Base-by-base conservation (phyloP, 2,329 filamentous ascomycete genomes). In the Penicillium glabrum region DNA sequence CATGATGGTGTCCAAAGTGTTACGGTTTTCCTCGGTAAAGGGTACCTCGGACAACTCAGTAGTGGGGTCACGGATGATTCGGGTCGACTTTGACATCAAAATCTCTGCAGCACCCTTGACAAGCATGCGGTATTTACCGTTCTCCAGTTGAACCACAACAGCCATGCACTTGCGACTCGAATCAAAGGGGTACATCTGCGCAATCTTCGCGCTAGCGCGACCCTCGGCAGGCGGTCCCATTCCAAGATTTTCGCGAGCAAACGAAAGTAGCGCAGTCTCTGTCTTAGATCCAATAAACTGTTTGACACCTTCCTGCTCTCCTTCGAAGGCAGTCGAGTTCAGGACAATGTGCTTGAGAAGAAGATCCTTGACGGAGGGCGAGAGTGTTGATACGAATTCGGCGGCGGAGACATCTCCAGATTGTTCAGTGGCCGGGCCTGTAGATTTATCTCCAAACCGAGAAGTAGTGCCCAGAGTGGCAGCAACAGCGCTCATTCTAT, bases 211-310 rank as follows among this genome's bases (percentile, higher is more conserved):
- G 62, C 88, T 89, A 14, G 84, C 80, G 19, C 88, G 81, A 64
- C 87, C 86, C 59, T 86, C 80, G 46, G 77, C 77, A 16, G 90
- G 74, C 0, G 82, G 79, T 6, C 82, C 83, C 79, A 91, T 86
- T 43, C 81, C 87, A 14, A 91, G 77, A 66, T 85, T 79, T 48
- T 89, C 84, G 48, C 83, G 81, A 21, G 87, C 86, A 68, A 91
- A 90, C 24, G 80, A 79, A n/a, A 92, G 80, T 13, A 92, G 78
- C 23, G 89, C 89, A 4, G 88, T 90, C 69, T 92, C 89, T 0
- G 89, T 92, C 74, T 91, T 91, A 5, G 89, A 91, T 29, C 89
- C 89, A 60, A 91, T 82, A 62, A 90, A 92, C 0, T 82, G 77
- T 35, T 72, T 74, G 19, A 80, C 77, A 31, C 86, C 86, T 43